Evolutionary conservation across 164 flowering plant genomes (phyloP), one percentile per base, ranked within the genome.

Genomic region (Vitis rotundifolia): DNA sequence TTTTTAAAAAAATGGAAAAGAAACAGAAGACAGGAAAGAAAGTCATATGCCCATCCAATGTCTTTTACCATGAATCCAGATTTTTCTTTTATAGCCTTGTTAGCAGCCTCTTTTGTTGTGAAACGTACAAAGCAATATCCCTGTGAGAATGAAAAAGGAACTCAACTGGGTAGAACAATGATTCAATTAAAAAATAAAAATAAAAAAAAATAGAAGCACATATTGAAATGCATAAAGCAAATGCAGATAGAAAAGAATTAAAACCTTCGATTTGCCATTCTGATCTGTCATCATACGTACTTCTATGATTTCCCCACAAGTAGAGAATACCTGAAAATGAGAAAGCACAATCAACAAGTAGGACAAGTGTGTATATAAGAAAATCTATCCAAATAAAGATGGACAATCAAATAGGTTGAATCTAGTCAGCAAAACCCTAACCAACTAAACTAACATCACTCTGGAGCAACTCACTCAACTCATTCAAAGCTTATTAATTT

Each of bases 91-190:
- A 72, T 60, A 59, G 85, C 85, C 66, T 61, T 79, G 50, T 50
- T 54, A 37, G 83, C 83, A 75, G 85, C 78, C 18, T 79, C 81
- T 73, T 77, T 82, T 11, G 69, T 73, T 52, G 85, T 44, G 67
- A 79, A 82, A 37, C 85, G 80, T 18, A 79, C 77, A 75, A 82
- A 82, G 67, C 85, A 70, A 64, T 28, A 82, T 19, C 85, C 85
- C 85, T 82, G 67, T 7, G 52, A 52, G 26, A 51, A 50, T 11
- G 44, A 59, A 44, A n/a, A 61, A 15, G 48, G 47, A 59, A 53
- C 11, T n/a, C 44, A 47, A 58, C 44, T 52, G 59, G 0, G 16
- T 5, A 66, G 29, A 61, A 61, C 5, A 50, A 22, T 64, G 28
- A 9, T 63, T 31, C 12, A 9, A 9, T 11, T 16, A n/a, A 59